A percentile compares a stretch with the other conserved stretches of the same genome.
Evolutionary conservation across 257 asterid species (phyloP).

Genomic region (Primulina eburnea): DNA sequence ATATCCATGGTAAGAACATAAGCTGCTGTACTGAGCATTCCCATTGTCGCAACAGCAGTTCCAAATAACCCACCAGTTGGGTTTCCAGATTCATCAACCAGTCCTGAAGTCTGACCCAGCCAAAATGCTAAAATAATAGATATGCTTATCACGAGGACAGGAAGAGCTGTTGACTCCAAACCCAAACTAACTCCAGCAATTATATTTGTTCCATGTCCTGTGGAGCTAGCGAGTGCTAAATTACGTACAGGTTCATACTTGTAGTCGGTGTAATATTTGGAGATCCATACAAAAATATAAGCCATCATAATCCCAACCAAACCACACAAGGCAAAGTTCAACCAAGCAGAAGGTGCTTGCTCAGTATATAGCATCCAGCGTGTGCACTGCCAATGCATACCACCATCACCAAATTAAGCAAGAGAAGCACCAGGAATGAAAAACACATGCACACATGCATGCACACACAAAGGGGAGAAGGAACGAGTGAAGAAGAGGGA

Average conservation of each 20-base stretch:
- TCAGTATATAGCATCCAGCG: constrained; percentile 98
- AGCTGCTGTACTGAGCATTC: constrained; percentile 99
- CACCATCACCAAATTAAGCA: constrained; percentile 26
- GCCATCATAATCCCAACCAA: constrained; percentile 95
- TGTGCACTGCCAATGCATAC: constrained; percentile 68
- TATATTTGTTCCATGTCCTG: constrained; percentile 97
- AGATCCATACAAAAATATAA: constrained; percentile 80
- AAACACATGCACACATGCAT: neutral
- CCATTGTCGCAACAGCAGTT: constrained; percentile 99
- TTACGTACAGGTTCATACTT: constrained; percentile 96
- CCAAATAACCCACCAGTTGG: constrained; percentile 99
- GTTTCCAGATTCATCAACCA: constrained; percentile 85
- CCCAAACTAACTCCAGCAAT: constrained; percentile 99
- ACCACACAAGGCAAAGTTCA: constrained; percentile 93
- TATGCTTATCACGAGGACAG: constrained; percentile 83
- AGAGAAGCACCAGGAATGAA: constrained; percentile 19
- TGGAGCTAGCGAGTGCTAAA: constrained; percentile 88
- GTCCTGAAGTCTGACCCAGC: constrained; percentile 96
- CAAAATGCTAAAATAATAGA: constrained; percentile 88
- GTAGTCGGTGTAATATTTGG: constrained; percentile 93
- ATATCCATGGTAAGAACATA: constrained; percentile 98
- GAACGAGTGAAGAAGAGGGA: constrained; percentile 10
- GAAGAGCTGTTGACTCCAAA: constrained; percentile 98
- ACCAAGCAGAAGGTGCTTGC: constrained; percentile 98
- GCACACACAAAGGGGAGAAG: neutral